Percentiles rank a stretch among this genome's conserved stretches.
phyloP scores from a whole-genome alignment of 495 filamentous ascomycete species.

The Penicillium pulvis region DNA sequence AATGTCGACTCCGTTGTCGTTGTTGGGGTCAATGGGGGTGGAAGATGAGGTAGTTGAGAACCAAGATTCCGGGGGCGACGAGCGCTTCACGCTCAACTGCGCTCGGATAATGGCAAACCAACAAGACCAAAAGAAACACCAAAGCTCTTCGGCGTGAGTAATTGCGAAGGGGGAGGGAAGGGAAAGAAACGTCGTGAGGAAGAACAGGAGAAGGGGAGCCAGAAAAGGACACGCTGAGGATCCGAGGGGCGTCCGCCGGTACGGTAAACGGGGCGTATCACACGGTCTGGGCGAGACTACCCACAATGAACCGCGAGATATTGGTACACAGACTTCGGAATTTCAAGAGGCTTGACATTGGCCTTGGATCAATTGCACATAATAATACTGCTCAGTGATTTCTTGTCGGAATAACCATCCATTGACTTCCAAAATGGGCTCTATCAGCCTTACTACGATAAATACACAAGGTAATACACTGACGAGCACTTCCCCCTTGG shows the following conservation, averaged over 20 bases:
- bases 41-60: conserved; percentile 12
- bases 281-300: conserved; percentile 5
- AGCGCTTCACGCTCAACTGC: conserved; percentile 17
- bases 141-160: background rate
- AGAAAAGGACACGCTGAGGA: conserved; percentile 37
- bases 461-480: conserved; percentile 2
- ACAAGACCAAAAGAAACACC: conserved; percentile 5
- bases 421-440: background rate
- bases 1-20: background rate
- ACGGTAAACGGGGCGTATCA: conserved; percentile 14
- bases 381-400: background rate
- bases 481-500: conserved; percentile 1
- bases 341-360: background rate
- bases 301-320: background rate
- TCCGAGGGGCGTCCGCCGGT: conserved; percentile 25
- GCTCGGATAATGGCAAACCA: conserved; percentile 10
- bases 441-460: background rate
- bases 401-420: background rate
- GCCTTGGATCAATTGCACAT: background rate
- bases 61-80: conserved; percentile 7
- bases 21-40: background rate
- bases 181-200: conserved; percentile 16
- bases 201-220: conserved; percentile 22
- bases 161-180: conserved; percentile 15
- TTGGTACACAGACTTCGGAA: background rate